Conservation (phyloP, 202 grass and related monocot species). For the Hordeum pubiflorum region DNA sequence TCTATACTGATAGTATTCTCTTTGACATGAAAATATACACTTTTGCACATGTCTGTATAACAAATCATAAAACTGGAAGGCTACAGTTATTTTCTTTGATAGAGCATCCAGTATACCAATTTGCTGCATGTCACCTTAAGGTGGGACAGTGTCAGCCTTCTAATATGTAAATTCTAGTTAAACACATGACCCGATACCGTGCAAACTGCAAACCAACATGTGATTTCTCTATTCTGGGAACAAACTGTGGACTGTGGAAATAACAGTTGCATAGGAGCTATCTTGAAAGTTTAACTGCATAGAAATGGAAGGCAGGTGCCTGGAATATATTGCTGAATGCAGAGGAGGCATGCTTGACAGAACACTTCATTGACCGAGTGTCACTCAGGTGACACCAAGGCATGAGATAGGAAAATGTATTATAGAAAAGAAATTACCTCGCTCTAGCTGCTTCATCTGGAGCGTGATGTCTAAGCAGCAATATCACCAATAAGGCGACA, state of each 20-base stretch:
- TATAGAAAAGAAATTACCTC: constrained; percentile 51
- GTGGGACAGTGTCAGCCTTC: neutral
- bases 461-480: constrained; percentile 90
- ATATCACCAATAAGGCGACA: constrained; percentile 51
- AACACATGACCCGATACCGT: neutral
- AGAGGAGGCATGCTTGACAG: neutral
- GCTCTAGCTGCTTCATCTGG: constrained; percentile 98
- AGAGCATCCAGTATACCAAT: neutral
- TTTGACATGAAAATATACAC: neutral
- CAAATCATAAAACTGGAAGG: neutral
- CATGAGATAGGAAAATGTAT: constrained; percentile 10
- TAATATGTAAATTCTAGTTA: neutral
- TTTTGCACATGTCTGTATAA: neutral
- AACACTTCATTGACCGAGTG: neutral
- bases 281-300: neutral
- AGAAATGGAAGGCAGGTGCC: neutral
- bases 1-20: neutral
- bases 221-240: neutral
- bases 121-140: neutral
- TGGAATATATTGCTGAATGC: neutral
- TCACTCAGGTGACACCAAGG: neutral
- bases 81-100: neutral
- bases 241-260: neutral
- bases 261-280: neutral
- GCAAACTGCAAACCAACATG: neutral